Percentiles rank a stretch among this genome's conserved stretches.
These are phyloP conservation scores for Cercospora sojina DNA, from an alignment of 2,329 filamentous ascomycete species.

Conservation along the genomic window DNA sequence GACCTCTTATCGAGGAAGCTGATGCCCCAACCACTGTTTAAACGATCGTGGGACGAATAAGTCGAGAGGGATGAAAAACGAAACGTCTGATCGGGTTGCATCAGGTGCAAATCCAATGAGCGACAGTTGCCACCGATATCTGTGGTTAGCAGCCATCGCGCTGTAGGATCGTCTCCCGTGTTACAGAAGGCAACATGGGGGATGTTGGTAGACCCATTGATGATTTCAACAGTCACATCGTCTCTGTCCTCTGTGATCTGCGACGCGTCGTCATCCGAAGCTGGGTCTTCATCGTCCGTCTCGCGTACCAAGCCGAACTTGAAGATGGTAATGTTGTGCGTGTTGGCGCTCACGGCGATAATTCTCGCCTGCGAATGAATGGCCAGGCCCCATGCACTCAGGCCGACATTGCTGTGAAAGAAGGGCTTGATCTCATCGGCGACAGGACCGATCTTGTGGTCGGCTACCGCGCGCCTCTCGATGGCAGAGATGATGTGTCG, in stretches of 20 bases:
- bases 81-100: slow-evolving; percentile 28
- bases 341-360: slow-evolving; percentile 83
- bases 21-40: slow-evolving; percentile 40
- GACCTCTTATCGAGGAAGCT: slow-evolving; percentile 41
- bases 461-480: slow-evolving; percentile 35
- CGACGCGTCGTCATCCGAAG: slow-evolving; percentile 26
- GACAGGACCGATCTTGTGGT: slow-evolving; percentile 38
- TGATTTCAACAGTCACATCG: slow-evolving; percentile 33
- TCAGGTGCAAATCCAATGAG: slow-evolving; percentile 33
- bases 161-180: slow-evolving; percentile 54
- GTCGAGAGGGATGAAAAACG: slow-evolving; percentile 24
- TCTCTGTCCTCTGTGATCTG: slow-evolving; percentile 15
- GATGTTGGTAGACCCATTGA: slow-evolving; percentile 50
- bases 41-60: slow-evolving; percentile 28
- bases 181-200: slow-evolving; percentile 61
- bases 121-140: slow-evolving; percentile 48
- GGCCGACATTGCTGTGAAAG: slow-evolving; percentile 72
- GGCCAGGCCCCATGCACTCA: slow-evolving; percentile 84
- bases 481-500: slow-evolving; percentile 39
- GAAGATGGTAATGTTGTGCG: slow-evolving; percentile 57
- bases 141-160: slow-evolving; percentile 57
- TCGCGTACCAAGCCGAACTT: slow-evolving; percentile 55
- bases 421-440: slow-evolving; percentile 54
- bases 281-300: slow-evolving; percentile 20
- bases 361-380: slow-evolving; percentile 78